phyloP scores from a whole-genome alignment of 2,329 filamentous ascomycete species.

The Penicillium decumbens region DNA sequence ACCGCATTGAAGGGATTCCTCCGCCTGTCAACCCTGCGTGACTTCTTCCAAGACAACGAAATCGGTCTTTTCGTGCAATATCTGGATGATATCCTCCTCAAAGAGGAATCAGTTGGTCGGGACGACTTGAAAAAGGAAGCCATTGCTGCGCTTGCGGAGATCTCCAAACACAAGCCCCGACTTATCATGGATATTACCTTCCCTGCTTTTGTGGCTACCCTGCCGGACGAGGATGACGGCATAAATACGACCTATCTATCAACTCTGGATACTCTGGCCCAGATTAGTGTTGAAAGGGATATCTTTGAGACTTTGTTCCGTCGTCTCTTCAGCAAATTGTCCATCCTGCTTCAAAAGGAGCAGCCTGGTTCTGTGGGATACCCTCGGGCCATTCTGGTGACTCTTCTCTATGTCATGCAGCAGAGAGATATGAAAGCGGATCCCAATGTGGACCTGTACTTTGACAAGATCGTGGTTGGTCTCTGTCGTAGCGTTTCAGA shows the following conservation, averaged over 20 bases:
- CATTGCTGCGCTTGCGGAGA: slow-evolving; percentile 55
- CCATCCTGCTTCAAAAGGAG: slow-evolving; percentile 51
- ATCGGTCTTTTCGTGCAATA: slow-evolving; percentile 53
- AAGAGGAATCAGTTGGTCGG: slow-evolving; percentile 53
- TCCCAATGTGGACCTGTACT: slow-evolving; percentile 45
- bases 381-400: slow-evolving; percentile 56
- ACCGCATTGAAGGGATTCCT: slow-evolving; percentile 48
- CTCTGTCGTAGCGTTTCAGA: slow-evolving; percentile 40
- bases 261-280: slow-evolving; percentile 60
- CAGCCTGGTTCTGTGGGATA: slow-evolving; percentile 48
- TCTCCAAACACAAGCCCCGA: slow-evolving; percentile 59
- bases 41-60: slow-evolving; percentile 50
- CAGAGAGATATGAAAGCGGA: slow-evolving; percentile 45
- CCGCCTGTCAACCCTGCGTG: slow-evolving; percentile 43
- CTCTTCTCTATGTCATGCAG: slow-evolving; percentile 58
- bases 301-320: slow-evolving; percentile 61
- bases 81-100: slow-evolving; percentile 57
- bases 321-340: slow-evolving; percentile 60
- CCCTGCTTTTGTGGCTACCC: slow-evolving; percentile 60
- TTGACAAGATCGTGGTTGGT: slow-evolving; percentile 49
- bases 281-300: slow-evolving; percentile 58
- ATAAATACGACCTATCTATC: slow-evolving; percentile 47
- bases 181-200: slow-evolving; percentile 62
- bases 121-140: slow-evolving; percentile 57
- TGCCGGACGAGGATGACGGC: slow-evolving; percentile 55